These are phyloP conservation scores for Penicillium sp. DNA, from an alignment of 2,329 filamentous ascomycete species.

Conservation along the genomic window DNA sequence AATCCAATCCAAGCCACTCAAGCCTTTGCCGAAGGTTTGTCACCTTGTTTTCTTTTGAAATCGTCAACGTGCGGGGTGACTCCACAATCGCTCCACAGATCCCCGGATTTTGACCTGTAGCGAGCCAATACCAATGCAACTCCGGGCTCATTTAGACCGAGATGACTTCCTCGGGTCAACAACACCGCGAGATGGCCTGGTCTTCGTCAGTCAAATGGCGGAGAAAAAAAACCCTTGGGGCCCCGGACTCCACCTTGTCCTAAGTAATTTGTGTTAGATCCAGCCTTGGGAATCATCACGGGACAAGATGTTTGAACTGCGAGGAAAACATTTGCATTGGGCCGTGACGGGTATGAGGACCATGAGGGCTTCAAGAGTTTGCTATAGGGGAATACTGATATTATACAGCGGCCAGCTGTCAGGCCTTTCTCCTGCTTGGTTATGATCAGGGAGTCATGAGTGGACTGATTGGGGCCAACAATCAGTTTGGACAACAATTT, in stretches of 20 bases:
- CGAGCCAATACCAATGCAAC: slow-evolving; percentile 3
- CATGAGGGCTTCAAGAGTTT: not conserved
- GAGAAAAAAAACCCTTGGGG: slow-evolving; percentile 1
- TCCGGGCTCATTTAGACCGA: slow-evolving; percentile 14
- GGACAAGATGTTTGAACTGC: slow-evolving; percentile 13
- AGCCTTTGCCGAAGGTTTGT: not conserved
- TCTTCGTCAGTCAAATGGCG: not conserved
- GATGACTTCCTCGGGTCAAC: slow-evolving; percentile 6
- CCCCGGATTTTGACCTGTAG: slow-evolving; percentile 1
- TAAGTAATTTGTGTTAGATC: not conserved
- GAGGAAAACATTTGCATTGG: slow-evolving; percentile 21
- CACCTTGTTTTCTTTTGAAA: not conserved
- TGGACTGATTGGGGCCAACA: slow-evolving; percentile 47
- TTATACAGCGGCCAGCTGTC: slow-evolving; percentile 21
- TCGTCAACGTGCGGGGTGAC: not conserved
- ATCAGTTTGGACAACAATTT: slow-evolving; percentile 41
- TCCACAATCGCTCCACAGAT: slow-evolving; percentile 5
- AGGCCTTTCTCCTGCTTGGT: slow-evolving; percentile 22
- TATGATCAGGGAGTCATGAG: slow-evolving; percentile 45
- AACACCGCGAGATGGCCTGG: slow-evolving; percentile 3
- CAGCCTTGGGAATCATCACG: not conserved
- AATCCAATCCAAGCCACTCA: not conserved
- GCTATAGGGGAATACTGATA: not conserved
- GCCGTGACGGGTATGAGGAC: slow-evolving; percentile 17
- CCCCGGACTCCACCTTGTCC: slow-evolving; percentile 3